phyloP scores from a whole-genome alignment of 139 green algal genomes.

The Asterochloris sp. region DNA sequence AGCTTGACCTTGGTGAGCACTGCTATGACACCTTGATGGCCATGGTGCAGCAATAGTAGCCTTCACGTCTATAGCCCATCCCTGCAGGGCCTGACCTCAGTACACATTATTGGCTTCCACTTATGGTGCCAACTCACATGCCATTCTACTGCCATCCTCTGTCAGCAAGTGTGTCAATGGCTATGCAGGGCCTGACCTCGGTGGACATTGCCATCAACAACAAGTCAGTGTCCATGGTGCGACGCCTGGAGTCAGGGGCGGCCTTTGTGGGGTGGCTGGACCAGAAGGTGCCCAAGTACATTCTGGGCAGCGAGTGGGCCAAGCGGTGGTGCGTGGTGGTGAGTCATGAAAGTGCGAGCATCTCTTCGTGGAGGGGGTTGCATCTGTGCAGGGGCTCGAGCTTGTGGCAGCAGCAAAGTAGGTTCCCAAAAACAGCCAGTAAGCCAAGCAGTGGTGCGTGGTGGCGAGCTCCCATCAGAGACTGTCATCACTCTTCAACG shows the following conservation, averaged over 20 bases:
- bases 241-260: conserved; percentile 33
- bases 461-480: conserved; percentile 7
- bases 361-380: conserved; percentile 26
- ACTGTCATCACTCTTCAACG: not conserved
- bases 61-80: not conserved
- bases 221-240: conserved; percentile 31
- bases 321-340: conserved; percentile 19
- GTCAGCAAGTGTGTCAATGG: not conserved
- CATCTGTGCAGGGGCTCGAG: conserved; percentile 30
- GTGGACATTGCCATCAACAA: conserved; percentile 49
- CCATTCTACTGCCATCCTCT: not conserved
- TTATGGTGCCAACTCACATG: not conserved
- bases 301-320: conserved; percentile 20
- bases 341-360: conserved; percentile 39
- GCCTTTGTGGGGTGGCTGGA: conserved; percentile 34
- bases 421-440: conserved; percentile 29
- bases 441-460: conserved; percentile 7
- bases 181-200: conserved; percentile 28
- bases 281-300: conserved; percentile 37
- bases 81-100: not conserved
- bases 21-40: not conserved
- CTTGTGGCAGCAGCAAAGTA: conserved; percentile 17
- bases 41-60: not conserved
- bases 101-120: not conserved
- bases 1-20: too few relatives aligned